Evolutionary conservation across 495 filamentous ascomycete species (phyloP), one percentile per base, ranked within the genome.

Genomic region (Penicillium fimorum): DNA sequence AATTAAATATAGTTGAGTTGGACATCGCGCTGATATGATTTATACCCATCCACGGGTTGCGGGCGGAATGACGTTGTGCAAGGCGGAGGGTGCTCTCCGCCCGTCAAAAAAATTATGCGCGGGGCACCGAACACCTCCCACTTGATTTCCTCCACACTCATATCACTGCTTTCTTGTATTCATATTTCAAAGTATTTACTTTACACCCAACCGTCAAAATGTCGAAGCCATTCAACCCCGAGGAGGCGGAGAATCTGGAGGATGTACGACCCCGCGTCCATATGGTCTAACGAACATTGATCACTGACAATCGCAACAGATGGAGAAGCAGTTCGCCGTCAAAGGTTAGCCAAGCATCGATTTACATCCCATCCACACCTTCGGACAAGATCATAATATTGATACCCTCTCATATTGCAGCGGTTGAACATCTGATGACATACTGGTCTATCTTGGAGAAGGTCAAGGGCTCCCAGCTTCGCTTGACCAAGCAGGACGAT

Each of bases 321-420:
- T 98, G 69, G 94, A 99, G 83, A 97, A 96, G 81, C 95, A 97
- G 74, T 99, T 99, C 65, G 94, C 95, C 33, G 94, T 99, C 63
- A 97, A 97, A 81, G 89, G 90, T 90, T 65, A 22, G 78, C 67
- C 32, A 32, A 43, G 46, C 20, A 8, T 42, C 24, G n/a, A 17
- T 15, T 50, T 18, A n/a, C 25, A 50, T 50, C 3, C 9, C 17
- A 22, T 9, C 25, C 20, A 47, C 18, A 12, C 1, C 45, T 47
- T 32, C 7, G 0, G 3, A 1, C 8, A 32, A 47, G 9, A 1
- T 32, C 29, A 32, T 17, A 4, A 50, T 49, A 52, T 62, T 72
- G 33, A 71, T 61, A 35, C 27, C 37, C 25, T 30, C 11, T 45
- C 44, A 13, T 17, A 30, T 49, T 27, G 12, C 61, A 93, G 91